These are phyloP conservation scores for Leucocoprinus sp. DNA, from an alignment of 768 basidiomycete genomes.

Conservation along the genomic window DNA sequence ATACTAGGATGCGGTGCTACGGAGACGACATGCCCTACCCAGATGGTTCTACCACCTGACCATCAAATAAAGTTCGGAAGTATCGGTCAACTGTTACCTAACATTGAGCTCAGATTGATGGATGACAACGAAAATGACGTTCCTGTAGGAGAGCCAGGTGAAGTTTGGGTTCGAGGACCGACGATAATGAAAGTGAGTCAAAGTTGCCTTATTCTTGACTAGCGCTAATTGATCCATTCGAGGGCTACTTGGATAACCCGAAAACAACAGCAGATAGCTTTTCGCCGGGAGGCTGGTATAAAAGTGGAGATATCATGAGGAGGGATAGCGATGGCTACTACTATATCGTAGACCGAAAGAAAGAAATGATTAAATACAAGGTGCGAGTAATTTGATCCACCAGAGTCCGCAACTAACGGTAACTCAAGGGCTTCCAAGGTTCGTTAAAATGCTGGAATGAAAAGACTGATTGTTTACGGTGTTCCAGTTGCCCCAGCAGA, in stretches of 20 bases:
- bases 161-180: slow-evolving; percentile 61
- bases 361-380: slow-evolving; percentile 57
- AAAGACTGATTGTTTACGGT: neutral
- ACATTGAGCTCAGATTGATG: slow-evolving; percentile 51
- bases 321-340: slow-evolving; percentile 53
- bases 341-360: slow-evolving; percentile 49
- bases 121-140: slow-evolving; percentile 33
- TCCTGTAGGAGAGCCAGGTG: slow-evolving; percentile 40
- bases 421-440: slow-evolving; percentile 19
- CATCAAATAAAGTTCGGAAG: slow-evolving; percentile 35
- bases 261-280: slow-evolving; percentile 50
- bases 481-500: slow-evolving; percentile 57
- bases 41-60: slow-evolving; percentile 32
- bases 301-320: slow-evolving; percentile 62
- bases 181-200: slow-evolving; percentile 53
- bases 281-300: slow-evolving; percentile 58
- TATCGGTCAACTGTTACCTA: slow-evolving; percentile 51
- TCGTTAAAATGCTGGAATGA: neutral
- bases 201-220: neutral
- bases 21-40: slow-evolving; percentile 51
- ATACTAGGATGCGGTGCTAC: slow-evolving; percentile 47
- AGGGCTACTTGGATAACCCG: slow-evolving; percentile 58
- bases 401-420: neutral
- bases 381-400: slow-evolving; percentile 13
- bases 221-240: neutral